Conservation (phyloP, 129 eudicot species). For the Artemisia argyi region DNA sequence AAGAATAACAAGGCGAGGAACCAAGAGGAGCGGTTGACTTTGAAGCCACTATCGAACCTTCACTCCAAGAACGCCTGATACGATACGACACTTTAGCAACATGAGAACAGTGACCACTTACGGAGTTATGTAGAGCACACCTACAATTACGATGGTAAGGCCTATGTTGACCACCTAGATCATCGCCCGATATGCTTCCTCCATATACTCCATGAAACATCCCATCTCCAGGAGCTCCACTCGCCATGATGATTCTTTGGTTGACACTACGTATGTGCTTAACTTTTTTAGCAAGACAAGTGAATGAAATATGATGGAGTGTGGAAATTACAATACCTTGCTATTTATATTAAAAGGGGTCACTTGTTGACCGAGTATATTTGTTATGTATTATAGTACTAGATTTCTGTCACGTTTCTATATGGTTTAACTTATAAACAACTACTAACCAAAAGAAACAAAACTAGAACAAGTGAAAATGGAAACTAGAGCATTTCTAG, state of each 20-base stretch:
- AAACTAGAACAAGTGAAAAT: slow-evolving; percentile 10
- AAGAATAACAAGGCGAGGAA: slow-evolving; percentile 16
- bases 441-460: slow-evolving; percentile 16
- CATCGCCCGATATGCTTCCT: slow-evolving; percentile 46
- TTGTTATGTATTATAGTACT: background rate
- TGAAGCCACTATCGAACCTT: slow-evolving; percentile 32
- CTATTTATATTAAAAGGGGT: background rate
- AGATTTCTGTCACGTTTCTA: slow-evolving; percentile 9
- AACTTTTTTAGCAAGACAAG: slow-evolving; percentile 10
- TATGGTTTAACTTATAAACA: slow-evolving; percentile 1
- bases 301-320: slow-evolving; percentile 21
- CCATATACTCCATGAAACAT: slow-evolving; percentile 34
- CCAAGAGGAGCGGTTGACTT: slow-evolving; percentile 14
- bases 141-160: slow-evolving; percentile 70
- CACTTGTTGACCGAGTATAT: slow-evolving; percentile 23
- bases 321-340: slow-evolving; percentile 26
- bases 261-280: background rate
- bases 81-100: slow-evolving; percentile 40
- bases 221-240: slow-evolving; percentile 46
- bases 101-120: slow-evolving; percentile 17
- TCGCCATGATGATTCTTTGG: slow-evolving; percentile 33
- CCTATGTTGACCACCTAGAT: slow-evolving; percentile 34
- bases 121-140: slow-evolving; percentile 55
- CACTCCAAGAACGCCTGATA: slow-evolving; percentile 52
- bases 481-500: background rate